Conservation (phyloP, 139 green algal genomes). For the Tetratostichococcus sp. region DNA sequence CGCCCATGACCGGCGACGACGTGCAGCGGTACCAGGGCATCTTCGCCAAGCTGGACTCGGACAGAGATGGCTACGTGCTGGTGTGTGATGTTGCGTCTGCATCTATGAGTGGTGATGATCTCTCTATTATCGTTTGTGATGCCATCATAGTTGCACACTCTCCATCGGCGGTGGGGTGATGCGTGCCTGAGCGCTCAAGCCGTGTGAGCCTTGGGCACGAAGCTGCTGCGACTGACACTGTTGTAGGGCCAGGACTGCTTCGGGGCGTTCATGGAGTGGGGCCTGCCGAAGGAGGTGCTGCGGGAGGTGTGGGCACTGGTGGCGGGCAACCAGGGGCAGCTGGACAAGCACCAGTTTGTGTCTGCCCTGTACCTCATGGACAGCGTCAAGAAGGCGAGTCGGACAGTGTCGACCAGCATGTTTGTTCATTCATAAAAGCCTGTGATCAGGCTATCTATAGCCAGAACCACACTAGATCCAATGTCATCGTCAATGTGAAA, state of each 20-base stretch:
- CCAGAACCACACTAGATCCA: too few species aligned
- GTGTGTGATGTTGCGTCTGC: constrained; percentile 13
- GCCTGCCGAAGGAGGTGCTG: constrained; percentile 67
- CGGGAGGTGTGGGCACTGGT: constrained; percentile 65
- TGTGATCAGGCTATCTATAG: too few species aligned
- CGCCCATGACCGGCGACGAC: constrained; percentile 46
- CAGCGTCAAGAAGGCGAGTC: constrained; percentile 21
- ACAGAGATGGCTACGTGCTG: constrained; percentile 66
- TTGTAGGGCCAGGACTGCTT: constrained; percentile 83
- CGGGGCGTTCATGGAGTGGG: constrained; percentile 68
- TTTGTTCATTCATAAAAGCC: too few species aligned
- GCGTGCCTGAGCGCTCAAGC: too few species aligned
- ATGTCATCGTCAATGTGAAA: too few species aligned
- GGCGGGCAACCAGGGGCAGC: constrained; percentile 49
- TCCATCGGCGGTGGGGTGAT: too few species aligned
- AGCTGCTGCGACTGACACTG: too few species aligned
- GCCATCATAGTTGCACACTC: too few species aligned
- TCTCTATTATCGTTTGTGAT: too few species aligned
- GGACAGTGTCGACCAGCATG: too few species aligned
- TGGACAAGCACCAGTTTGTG: constrained; percentile 68
- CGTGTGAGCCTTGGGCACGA: too few species aligned
- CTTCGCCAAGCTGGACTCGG: constrained; percentile 66
- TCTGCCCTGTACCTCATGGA: constrained; percentile 79
- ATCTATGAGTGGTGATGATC: too few species aligned
- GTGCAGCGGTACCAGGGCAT: constrained; percentile 50